Evolutionary conservation across 1,139 yeast species (phyloP), one percentile per base, ranked within the genome.

Genomic region (Geotrichum phurueaensis): DNA sequence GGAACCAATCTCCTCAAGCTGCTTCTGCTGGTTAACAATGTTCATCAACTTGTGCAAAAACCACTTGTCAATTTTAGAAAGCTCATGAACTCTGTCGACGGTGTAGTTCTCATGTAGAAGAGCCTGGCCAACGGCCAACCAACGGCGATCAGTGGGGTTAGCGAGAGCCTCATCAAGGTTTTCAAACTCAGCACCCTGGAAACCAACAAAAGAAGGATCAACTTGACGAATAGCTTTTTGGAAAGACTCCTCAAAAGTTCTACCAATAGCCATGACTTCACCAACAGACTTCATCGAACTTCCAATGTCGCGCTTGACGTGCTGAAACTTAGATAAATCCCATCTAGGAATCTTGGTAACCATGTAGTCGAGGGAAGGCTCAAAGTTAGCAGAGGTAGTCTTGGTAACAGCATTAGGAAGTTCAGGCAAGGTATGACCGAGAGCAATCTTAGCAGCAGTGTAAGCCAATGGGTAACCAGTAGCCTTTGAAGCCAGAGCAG

Each of bases 261-360:
- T 84, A 73, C 99, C 99, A 74, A 94, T 91, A 66, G 96, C 84
- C 99, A 94, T 94, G 62, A 94, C 99, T 77, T 94, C 99, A 80
- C 99, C 99, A 64, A 94, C 99, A 67, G 97, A 91, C 78, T 94
- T 94, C 99, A 94, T 94, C 53, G 97, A 86, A 5, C 98, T 92
- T 48, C 96, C 87, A 70, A 94, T 82, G 71, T 87, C 82, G 62
- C 92, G 85, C 57, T 96, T 87, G 59, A 94, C 99, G 75, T 97
- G 84, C 66, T 94, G 89, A 78, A 94, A 94, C 79, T 94, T 94
- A 81, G 89, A 87, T 77, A 94, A 83, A 78, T 94, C 99, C 99
- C 99, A 94, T 80, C 99, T 86, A 75, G 99, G 99, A 76, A 94
- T 94, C 84, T 94, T 94, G 64, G 90, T 96, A 65, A 94, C 99